Conservation (phyloP, 306 rosid genomes). For the Alnus glutinosa region DNA sequence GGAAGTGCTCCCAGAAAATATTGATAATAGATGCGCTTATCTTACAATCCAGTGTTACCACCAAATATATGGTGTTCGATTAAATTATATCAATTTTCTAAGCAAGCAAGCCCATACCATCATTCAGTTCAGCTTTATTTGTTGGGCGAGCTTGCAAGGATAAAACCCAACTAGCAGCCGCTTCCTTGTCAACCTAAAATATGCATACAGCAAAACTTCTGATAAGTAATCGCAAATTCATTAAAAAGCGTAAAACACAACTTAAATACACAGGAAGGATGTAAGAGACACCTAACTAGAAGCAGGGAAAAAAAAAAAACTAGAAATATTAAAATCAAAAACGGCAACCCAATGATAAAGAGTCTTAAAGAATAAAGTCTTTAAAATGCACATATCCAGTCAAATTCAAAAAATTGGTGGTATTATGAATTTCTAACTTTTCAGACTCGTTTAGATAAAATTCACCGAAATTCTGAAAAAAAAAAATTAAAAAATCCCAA, state of each 20-base stretch:
- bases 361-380: too few relatives aligned
- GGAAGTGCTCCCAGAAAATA: neutral
- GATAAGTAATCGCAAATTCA: too few relatives aligned
- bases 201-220: neutral
- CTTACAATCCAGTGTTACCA: neutral
- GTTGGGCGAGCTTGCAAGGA: conserved; percentile 71
- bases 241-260: too few relatives aligned
- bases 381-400: neutral
- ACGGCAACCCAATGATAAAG: too few relatives aligned
- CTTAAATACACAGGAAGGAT: too few relatives aligned
- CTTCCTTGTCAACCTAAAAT: conserved; percentile 63
- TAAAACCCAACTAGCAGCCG: conserved; percentile 71
- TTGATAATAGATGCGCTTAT: conserved; percentile 1
- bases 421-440: neutral
- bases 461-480: neutral
- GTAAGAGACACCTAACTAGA: too few relatives aligned
- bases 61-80: neutral
- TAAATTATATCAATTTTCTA: neutral
- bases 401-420: neutral
- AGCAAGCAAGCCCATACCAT: conserved; percentile 44
- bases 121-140: conserved; percentile 34
- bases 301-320: too few relatives aligned
- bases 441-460: neutral
- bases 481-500: too few relatives aligned
- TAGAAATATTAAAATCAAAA: too few relatives aligned